Evolutionary conservation across 345 rosid genomes (phyloP).

Genomic region (Turritis glabra): DNA sequence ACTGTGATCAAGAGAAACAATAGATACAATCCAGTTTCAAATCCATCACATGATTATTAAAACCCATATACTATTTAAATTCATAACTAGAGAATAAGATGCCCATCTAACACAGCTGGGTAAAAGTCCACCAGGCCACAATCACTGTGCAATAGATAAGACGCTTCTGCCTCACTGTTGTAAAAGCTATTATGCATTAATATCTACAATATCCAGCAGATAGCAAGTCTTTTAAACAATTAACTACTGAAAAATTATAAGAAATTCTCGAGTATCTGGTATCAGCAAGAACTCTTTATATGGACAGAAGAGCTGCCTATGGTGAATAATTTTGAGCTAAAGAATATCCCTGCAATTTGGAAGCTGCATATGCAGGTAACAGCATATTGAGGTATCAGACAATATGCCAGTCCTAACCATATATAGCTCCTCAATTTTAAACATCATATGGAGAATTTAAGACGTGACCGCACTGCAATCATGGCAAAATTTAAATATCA

Average conservation of each 20-base stretch:
- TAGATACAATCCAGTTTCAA: neutral
- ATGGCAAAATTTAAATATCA: neutral
- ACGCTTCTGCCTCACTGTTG: neutral
- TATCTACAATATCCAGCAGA: neutral
- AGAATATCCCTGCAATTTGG: neutral
- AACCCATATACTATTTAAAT: neutral
- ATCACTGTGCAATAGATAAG: no score
- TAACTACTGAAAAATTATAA: neutral
- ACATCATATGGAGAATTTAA: neutral
- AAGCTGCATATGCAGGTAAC: neutral
- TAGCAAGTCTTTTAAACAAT: neutral
- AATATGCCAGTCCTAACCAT: neutral
- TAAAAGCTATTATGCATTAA: neutral
- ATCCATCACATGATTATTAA: neutral
- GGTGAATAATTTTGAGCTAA: neutral
- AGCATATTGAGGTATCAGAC: neutral
- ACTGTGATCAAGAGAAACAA: neutral
- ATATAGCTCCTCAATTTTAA: neutral
- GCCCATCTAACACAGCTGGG: neutral
- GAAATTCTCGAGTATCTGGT: no score
- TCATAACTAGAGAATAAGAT: neutral
- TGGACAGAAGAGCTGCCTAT: neutral
- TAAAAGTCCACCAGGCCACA: neutral
- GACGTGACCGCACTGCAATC: neutral
- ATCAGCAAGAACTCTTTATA: no score